Percentiles rank a stretch among this genome's conserved stretches.
Conservation (phyloP, 495 filamentous ascomycete species). For the Penicillium mononematosum region DNA sequence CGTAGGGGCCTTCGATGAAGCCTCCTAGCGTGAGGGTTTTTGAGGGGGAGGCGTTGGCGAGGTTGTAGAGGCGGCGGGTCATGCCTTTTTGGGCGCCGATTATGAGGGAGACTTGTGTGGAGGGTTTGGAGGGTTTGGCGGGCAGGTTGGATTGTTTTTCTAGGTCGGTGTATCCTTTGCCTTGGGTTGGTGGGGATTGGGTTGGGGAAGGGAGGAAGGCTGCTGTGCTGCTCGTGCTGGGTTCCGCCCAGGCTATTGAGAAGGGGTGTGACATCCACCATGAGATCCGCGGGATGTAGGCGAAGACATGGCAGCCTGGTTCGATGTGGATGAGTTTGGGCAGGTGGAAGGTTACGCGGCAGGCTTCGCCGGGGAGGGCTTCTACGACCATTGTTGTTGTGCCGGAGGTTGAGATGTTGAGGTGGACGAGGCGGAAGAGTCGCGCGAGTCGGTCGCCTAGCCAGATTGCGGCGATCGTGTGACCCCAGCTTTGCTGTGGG, state of each 20-base stretch:
- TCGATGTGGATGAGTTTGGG: conserved; percentile 71
- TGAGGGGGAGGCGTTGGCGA: conserved; percentile 58
- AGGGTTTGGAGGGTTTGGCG: conserved; percentile 35
- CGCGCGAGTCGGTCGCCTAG: conserved; percentile 60
- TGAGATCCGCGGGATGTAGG: conserved; percentile 75
- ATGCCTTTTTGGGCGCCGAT: conserved; percentile 78
- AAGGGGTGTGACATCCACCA: conserved; percentile 67
- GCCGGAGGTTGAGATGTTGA: conserved; percentile 52
- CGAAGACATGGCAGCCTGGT: conserved; percentile 76
- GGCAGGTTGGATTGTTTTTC: conserved; percentile 43
- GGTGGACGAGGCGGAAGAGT: conserved; percentile 54
- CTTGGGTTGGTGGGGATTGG: background rate
- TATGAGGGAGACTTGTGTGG: conserved; percentile 69
- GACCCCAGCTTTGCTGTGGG: conserved; percentile 60
- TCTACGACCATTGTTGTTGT: conserved; percentile 45
- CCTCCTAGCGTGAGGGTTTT: conserved; percentile 60
- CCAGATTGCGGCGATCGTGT: conserved; percentile 64
- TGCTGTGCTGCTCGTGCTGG: conserved; percentile 28
- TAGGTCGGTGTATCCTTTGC: conserved; percentile 20
- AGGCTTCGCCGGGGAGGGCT: conserved; percentile 56
- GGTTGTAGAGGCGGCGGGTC: conserved; percentile 72
- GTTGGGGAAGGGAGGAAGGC: background rate
- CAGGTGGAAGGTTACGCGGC: conserved; percentile 66
- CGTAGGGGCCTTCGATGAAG: conserved; percentile 82
- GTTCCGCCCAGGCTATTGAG: conserved; percentile 56